phyloP scores from a whole-genome alignment of 257 asterid species.

The Solanum dulcamara region DNA sequence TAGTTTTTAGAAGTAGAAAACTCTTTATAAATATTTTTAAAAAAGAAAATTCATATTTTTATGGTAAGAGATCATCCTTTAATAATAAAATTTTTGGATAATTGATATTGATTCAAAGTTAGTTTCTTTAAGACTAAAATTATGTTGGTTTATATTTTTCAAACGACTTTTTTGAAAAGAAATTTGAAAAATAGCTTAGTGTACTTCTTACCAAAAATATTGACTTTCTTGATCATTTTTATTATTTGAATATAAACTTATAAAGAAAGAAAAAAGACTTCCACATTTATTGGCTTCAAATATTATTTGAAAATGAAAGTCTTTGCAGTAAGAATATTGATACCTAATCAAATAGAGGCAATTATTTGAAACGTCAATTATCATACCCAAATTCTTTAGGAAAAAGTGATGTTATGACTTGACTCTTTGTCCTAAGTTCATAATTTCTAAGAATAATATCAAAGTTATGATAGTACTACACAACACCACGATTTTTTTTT shows the following conservation, averaged over 20 bases:
- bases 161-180: background rate
- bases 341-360: background rate
- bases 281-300: background rate
- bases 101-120: background rate
- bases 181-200: background rate
- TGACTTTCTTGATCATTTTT: background rate
- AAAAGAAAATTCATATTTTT: background rate
- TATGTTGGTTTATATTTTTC: background rate
- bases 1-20: background rate
- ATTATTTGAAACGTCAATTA: background rate
- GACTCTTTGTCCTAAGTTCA: background rate
- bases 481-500: no score
- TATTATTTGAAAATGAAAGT: background rate
- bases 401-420: background rate
- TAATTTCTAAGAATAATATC: background rate
- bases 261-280: background rate
- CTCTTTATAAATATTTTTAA: background rate
- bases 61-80: background rate
- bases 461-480: background rate
- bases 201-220: background rate
- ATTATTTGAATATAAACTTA: background rate
- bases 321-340: background rate
- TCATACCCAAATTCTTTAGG: background rate
- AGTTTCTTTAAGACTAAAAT: background rate
- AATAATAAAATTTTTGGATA: background rate